These are phyloP conservation scores for Aspergillus oerlinghausenensis DNA, from an alignment of 2,329 filamentous ascomycete species.

Conservation along the genomic window DNA sequence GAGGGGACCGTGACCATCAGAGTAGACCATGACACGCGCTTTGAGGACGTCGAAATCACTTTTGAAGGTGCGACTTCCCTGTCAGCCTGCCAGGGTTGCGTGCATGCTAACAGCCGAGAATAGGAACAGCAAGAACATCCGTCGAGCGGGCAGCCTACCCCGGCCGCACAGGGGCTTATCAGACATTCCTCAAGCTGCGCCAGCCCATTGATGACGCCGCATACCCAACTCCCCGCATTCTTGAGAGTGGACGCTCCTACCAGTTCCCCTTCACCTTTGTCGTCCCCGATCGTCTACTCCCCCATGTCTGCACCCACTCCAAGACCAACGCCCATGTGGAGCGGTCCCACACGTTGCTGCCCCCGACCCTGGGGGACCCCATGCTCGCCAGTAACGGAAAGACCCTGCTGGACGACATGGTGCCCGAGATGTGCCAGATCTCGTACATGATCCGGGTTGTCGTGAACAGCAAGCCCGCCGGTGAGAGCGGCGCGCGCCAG, in stretches of 20 bases:
- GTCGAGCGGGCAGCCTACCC: conserved; percentile 54
- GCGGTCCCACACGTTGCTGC: conserved; percentile 54
- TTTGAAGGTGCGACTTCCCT: conserved; percentile 47
- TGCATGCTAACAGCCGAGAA: conserved; percentile 4
- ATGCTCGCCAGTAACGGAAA: conserved; percentile 49
- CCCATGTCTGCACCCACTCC: conserved; percentile 54
- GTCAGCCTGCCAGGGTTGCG: neutral
- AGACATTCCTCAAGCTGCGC: conserved; percentile 58
- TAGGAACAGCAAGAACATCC: conserved; percentile 48
- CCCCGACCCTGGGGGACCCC: conserved; percentile 58
- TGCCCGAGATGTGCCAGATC: conserved; percentile 59
- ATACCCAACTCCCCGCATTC: conserved; percentile 53
- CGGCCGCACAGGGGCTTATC: conserved; percentile 52
- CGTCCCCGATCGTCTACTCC: conserved; percentile 57
- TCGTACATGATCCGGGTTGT: conserved; percentile 52
- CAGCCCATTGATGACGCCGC: conserved; percentile 53
- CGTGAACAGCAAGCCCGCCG: conserved; percentile 23
- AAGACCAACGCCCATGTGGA: conserved; percentile 49
- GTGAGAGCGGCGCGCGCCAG: conserved; percentile 17
- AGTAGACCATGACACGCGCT: conserved; percentile 48
- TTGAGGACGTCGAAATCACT: conserved; percentile 56
- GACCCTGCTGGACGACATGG: conserved; percentile 55
- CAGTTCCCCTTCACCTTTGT: conserved; percentile 61
- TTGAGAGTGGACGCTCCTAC: conserved; percentile 53
- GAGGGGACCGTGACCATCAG: conserved; percentile 51